A percentile compares a stretch with the other conserved stretches of the same genome.
Evolutionary conservation across 164 flowering plant species (phyloP).

Genomic region (Warburgia ugandensis): DNA sequence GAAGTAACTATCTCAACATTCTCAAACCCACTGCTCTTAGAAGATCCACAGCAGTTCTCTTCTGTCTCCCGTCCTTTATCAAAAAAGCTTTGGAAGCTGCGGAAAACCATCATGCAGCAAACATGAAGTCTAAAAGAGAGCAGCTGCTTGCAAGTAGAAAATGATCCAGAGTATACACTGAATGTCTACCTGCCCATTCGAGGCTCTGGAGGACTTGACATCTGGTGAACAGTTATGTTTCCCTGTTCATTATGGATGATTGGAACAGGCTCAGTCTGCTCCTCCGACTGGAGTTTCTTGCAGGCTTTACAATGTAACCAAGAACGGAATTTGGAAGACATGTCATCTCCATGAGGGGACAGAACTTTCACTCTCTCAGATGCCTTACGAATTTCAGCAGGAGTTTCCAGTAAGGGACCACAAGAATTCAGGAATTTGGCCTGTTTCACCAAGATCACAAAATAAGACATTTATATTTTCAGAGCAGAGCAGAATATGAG

Average conservation of each 20-base stretch:
- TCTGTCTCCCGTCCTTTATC: constrained; percentile 18
- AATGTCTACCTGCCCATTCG: no score
- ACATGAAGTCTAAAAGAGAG: not conserved
- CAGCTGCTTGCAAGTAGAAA: not conserved
- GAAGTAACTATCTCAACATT: constrained; percentile 16
- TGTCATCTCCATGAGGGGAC: constrained; percentile 22
- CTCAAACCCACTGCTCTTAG: constrained; percentile 19
- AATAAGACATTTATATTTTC: not conserved
- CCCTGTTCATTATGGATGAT: constrained; percentile 27
- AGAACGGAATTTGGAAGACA: constrained; percentile 34
- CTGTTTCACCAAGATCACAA: constrained; percentile 25
- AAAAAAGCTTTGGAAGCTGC: constrained; percentile 20
- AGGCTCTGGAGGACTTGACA: not conserved
- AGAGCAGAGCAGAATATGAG: not conserved
- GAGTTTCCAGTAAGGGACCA: constrained; percentile 69
- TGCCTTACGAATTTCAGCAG: constrained; percentile 60
- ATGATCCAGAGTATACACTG: no score
- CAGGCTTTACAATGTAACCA: constrained; percentile 47
- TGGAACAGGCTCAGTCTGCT: constrained; percentile 1
- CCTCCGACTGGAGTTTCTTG: constrained; percentile 14
- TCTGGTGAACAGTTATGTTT: not conserved
- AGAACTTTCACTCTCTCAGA: constrained; percentile 18
- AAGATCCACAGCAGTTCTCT: constrained; percentile 12
- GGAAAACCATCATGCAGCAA: not conserved
- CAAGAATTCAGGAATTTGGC: constrained; percentile 79